Conservation (phyloP, 352 stramenopile genomes). For the Albugo candida region DNA sequence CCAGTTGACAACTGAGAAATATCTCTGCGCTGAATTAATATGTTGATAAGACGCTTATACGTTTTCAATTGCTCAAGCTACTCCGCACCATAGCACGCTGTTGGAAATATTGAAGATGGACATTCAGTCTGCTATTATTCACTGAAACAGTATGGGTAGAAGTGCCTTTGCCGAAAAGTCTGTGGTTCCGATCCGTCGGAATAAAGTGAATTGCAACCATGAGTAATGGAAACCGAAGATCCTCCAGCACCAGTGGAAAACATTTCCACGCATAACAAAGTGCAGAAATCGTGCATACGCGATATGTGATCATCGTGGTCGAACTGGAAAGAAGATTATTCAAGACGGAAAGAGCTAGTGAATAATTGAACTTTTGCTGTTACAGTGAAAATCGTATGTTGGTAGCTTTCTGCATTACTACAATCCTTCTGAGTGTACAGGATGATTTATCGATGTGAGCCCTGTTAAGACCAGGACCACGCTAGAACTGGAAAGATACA, state of each 20-base stretch:
- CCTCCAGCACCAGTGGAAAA: too few relatives aligned
- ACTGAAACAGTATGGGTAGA: constrained; percentile 1
- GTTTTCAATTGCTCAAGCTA: too few relatives aligned
- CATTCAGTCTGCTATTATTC: neutral
- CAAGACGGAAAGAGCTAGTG: neutral
- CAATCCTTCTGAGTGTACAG: constrained; percentile 1
- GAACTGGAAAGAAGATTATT: neutral
- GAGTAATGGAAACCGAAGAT: too few relatives aligned
- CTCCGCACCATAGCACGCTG: too few relatives aligned
- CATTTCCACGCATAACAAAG: constrained; percentile 1
- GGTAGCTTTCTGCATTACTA: constrained; percentile 1
- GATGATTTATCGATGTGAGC: neutral
- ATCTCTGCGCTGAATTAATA: too few relatives aligned
- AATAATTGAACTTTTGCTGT: neutral
- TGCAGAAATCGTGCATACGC: neutral
- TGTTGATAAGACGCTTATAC: too few relatives aligned
- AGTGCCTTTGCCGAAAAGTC: too few relatives aligned
- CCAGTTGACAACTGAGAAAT: too few relatives aligned
- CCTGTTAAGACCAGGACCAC: constrained; percentile 4
- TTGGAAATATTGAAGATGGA: neutral
- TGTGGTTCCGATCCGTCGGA: too few relatives aligned
- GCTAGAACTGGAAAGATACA: constrained; percentile 4
- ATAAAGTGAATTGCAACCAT: too few relatives aligned
- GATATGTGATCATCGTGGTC: constrained; percentile 1
- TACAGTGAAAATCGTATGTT: constrained; percentile 6